These are phyloP conservation scores for Amesomyces nigricolor DNA, from an alignment of 2,329 filamentous ascomycete genomes.

Conservation along the genomic window DNA sequence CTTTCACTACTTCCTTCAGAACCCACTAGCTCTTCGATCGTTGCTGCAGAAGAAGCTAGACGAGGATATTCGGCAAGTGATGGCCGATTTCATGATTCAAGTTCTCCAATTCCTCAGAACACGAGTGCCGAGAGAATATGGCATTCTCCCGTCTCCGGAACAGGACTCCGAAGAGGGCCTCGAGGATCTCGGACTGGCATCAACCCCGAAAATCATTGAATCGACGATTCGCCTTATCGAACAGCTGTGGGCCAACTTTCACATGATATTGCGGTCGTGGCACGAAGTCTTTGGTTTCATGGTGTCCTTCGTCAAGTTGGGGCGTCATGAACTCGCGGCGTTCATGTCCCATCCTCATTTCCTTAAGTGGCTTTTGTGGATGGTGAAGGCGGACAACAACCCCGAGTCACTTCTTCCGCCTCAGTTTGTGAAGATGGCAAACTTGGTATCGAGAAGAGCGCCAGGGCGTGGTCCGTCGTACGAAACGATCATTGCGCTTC, in stretches of 20 bases:
- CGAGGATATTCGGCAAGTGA: conserved; percentile 47
- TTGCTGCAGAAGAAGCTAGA: conserved; percentile 60
- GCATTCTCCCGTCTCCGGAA: conserved; percentile 27
- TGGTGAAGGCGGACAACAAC: conserved; percentile 54
- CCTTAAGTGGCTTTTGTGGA: conserved; percentile 51
- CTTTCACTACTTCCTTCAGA: conserved; percentile 54
- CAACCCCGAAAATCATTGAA: conserved; percentile 30
- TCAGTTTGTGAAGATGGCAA: conserved; percentile 53
- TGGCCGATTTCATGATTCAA: conserved; percentile 45
- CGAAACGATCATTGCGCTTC: conserved; percentile 46
- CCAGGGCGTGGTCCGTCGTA: conserved; percentile 49
- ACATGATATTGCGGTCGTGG: conserved; percentile 61
- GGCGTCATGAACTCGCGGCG: conserved; percentile 49
- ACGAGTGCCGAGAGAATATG: conserved; percentile 44
- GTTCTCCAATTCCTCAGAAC: conserved; percentile 49
- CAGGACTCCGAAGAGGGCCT: conserved; percentile 29
- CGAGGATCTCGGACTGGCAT: conserved; percentile 29
- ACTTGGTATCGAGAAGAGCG: conserved; percentile 45
- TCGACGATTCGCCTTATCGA: conserved; percentile 45
- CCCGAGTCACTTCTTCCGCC: conserved; percentile 40
- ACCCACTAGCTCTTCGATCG: conserved; percentile 55
- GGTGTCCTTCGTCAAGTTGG: conserved; percentile 58
- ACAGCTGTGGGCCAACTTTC: conserved; percentile 57
- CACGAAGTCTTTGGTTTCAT: conserved; percentile 71
- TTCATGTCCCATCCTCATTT: conserved; percentile 56